Conservation (phyloP, 2,329 filamentous ascomycete species). For the Pseudocercospora vitis region DNA sequence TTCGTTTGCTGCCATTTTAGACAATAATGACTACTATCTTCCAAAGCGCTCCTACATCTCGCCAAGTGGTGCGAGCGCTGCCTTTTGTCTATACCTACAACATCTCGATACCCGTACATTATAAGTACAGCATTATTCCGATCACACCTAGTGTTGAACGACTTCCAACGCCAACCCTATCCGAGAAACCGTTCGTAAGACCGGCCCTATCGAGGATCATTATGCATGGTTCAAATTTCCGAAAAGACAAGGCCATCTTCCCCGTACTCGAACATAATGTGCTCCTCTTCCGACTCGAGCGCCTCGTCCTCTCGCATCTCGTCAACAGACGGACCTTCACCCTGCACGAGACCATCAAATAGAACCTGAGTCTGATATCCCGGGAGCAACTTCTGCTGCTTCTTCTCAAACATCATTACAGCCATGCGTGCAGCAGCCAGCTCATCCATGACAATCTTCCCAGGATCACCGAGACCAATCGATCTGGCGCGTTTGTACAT, state of each 20-base stretch:
- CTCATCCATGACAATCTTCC: not conserved
- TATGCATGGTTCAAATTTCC: too few relatives aligned
- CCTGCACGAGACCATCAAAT: not conserved
- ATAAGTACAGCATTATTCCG: too few relatives aligned
- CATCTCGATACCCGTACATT: too few relatives aligned
- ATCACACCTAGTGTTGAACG: too few relatives aligned
- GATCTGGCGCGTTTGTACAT: not conserved
- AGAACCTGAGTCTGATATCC: not conserved
- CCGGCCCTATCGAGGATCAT: too few relatives aligned
- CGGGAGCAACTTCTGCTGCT: not conserved
- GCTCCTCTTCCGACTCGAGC: not conserved
- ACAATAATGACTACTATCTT: too few relatives aligned
- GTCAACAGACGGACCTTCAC: not conserved
- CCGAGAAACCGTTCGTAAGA: too few relatives aligned
- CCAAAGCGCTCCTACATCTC: too few relatives aligned
- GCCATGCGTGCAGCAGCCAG: not conserved
- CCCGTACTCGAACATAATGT: not conserved
- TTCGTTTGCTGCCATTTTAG: too few relatives aligned
- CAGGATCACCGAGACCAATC: not conserved
- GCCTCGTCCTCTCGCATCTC: not conserved
- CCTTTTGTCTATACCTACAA: too few relatives aligned
- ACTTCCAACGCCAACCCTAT: too few relatives aligned
- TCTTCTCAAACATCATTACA: not conserved
- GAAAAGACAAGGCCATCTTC: slow-evolving; percentile 1
- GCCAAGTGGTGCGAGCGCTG: too few relatives aligned